Evolutionary conservation across 2,329 filamentous ascomycete genomes (phyloP).

Genomic region (Ceratocystis alfenasii): DNA sequence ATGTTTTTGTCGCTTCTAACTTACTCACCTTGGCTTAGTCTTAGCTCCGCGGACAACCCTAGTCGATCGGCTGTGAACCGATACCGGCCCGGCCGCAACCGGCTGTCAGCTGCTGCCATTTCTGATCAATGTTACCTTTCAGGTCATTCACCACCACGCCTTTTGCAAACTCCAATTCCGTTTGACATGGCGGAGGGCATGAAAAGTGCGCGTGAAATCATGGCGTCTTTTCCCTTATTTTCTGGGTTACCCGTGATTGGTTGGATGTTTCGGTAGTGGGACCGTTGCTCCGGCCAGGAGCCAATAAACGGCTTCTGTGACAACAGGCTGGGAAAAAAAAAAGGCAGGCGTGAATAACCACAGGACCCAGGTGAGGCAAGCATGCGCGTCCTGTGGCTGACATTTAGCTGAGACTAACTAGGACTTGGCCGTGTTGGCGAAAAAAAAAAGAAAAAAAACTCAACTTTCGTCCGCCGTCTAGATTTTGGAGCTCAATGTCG

Average conservation of each 20-base stretch:
- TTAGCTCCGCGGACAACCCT: not conserved
- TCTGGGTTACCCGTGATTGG: not conserved
- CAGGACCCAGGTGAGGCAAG: not conserved
- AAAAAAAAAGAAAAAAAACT: not conserved
- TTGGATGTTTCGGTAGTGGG: not conserved
- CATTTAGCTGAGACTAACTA: not conserved
- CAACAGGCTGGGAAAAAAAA: not conserved
- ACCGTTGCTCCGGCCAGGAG: not conserved
- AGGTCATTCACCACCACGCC: not conserved
- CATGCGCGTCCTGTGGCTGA: not conserved
- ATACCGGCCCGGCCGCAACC: conserved; percentile 14
- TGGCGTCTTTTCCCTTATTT: not conserved
- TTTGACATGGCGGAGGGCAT: not conserved
- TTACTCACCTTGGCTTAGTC: not conserved
- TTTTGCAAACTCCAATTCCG: not conserved
- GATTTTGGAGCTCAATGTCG: not conserved
- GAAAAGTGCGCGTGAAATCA: not conserved
- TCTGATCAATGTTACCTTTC: not conserved
- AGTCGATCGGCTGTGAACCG: not conserved
- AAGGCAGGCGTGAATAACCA: not conserved
- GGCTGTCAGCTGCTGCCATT: not conserved
- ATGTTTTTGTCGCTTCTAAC: not conserved
- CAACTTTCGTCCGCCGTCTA: not conserved
- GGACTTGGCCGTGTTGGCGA: not conserved
- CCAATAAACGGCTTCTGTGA: conserved; percentile 2